Base-by-base conservation (phyloP, 202 grass and related monocot species). In the Cymbopogon flexuosus region DNA sequence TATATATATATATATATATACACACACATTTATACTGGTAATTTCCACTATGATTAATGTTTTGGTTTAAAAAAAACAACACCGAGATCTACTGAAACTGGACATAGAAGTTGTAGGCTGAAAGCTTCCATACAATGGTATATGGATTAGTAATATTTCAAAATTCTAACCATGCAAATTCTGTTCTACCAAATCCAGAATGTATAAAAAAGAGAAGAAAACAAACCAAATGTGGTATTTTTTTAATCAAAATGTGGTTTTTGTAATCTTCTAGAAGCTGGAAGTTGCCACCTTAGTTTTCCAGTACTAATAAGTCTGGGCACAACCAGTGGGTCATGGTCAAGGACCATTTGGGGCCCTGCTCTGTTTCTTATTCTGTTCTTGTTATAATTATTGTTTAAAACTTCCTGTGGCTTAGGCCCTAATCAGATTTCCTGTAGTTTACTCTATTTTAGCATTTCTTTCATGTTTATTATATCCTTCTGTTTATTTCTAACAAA, bases 231-330 rank as follows among this genome's bases (percentile, higher is more conserved):
- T 18, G 4, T 52, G 49, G 19, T 23, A 3, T 10, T 8, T 33
- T 57, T 57, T 57, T 21, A 57, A 57, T 57, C 49, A 57, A 58
- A 58, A 59, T 31, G 16, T 8, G 16, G 51, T 60, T 70, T 23
- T 15, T 79, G 6, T 71, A 71, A 74, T 65, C 13, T 65, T 62
- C 41, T 85, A 65, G 43, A 79, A 72, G 22, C 33, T 16, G 41
- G 23, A 63, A 71, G 19, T 19, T 78, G 83, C 67, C 46, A 63
- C 65, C 13, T 40, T 37, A 84, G 33, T 71, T 57, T 34, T 78
- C 6, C 9, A 40, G 9, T 70, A 54, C 67, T 52, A 68, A 62
- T 52, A 63, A 29, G 21, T 41, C 31, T 33, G 31, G 31, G 27
- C 27, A 27, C 51, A 74, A 5, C 19, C 8, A 46, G 31, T 34